Base-by-base conservation (phyloP, 2,329 filamentous ascomycete species). In the Trichoderma sp. region DNA sequence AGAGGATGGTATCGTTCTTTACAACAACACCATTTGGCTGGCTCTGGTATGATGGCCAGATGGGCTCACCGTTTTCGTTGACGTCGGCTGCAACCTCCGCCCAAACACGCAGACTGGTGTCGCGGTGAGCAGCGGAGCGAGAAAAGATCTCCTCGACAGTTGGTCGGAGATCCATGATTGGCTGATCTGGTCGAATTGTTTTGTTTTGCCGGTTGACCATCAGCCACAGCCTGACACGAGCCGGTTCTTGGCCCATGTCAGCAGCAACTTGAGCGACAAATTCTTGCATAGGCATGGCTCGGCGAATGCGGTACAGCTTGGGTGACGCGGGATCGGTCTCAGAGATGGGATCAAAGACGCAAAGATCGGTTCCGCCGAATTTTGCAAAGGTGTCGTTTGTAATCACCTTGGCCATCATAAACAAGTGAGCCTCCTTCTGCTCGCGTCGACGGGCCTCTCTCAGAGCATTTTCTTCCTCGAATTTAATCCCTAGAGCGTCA, bases 171-270 rank as follows among this genome's bases (percentile, higher is more conserved):
- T 97, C 94, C 77, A 88, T 87, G 59, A 99, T 89, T 0, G 94
- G 92, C 69, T 93, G 90, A 77, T 99, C 96, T 0, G 96, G 96
- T 21, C 96, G 89, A 46, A 93, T 91, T 0, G 96, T 99, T 80
- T 97, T 97, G 78, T 99, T 99, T 79, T 99, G 96, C 13, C 96
- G 91, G 77, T 97, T 98, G 1, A 99, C 96, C 94, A 99, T 97
- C 66, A 93, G 89, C 96, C 96, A 99, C 21, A 97, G 87, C 26
- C 96, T 89, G 28, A 98, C 81, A 70, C 88, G 87, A 68, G 89
- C 88, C 0, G 90, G 84, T 55, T 94, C 89, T 60, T 91, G 80
- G 0, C 83, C 85, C 60, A 91, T 84, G 68, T 97, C 91, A 49
- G 87, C 81, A 0, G 91, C 94, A 70, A 98, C 85, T 26, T 86